A percentile compares a stretch with the other conserved stretches of the same genome.
These are phyloP conservation scores for Albugo candida DNA, from an alignment of 352 stramenopile genomes.

Conservation along the genomic window DNA sequence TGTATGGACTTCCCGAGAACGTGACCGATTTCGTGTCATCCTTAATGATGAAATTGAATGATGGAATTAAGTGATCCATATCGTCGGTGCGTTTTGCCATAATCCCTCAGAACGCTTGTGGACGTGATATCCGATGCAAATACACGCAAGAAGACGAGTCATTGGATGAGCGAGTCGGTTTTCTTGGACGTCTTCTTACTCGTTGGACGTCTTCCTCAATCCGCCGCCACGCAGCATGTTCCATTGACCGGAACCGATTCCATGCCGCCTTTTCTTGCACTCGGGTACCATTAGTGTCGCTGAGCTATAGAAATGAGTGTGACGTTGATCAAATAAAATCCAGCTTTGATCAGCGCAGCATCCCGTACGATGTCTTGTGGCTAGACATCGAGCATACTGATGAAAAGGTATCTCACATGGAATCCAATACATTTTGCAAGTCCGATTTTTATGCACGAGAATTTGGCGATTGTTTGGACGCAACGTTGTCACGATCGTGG, in stretches of 20 bases:
- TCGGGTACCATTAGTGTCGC: conserved; percentile 97
- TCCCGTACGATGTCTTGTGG: conserved; percentile 99
- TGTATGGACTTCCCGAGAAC: conserved; percentile 98
- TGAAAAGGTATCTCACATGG: conserved; percentile 97
- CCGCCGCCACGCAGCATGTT: conserved; percentile 85
- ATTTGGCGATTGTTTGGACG: conserved; percentile 77
- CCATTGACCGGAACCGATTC: conserved; percentile 81
- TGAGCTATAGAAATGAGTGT: conserved; percentile 99
- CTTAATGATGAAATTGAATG: conserved; percentile 6
- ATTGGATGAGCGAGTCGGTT: conserved; percentile 92
- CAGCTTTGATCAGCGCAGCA: conserved; percentile 92
- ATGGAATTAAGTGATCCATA: conserved; percentile 95
- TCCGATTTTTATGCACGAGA: conserved; percentile 88
- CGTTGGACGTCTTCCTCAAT: conserved; percentile 58
- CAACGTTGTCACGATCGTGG: conserved; percentile 98
- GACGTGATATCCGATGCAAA: conserved; percentile 67
- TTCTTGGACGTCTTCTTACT: conserved; percentile 95
- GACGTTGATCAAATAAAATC: conserved; percentile 81
- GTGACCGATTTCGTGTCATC: conserved; percentile 75
- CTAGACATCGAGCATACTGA: conserved; percentile 99
- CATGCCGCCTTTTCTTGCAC: conserved; percentile 90
- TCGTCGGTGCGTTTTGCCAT: conserved; percentile 95
- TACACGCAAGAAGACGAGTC: conserved; percentile 29
- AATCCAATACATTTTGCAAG: conserved; percentile 91
- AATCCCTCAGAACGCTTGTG: conserved; percentile 97